Percentiles rank a stretch among this genome's conserved stretches.
Evolutionary conservation across 176 grass and related monocot species (phyloP).

Genomic region (Luzula sylvatica): DNA sequence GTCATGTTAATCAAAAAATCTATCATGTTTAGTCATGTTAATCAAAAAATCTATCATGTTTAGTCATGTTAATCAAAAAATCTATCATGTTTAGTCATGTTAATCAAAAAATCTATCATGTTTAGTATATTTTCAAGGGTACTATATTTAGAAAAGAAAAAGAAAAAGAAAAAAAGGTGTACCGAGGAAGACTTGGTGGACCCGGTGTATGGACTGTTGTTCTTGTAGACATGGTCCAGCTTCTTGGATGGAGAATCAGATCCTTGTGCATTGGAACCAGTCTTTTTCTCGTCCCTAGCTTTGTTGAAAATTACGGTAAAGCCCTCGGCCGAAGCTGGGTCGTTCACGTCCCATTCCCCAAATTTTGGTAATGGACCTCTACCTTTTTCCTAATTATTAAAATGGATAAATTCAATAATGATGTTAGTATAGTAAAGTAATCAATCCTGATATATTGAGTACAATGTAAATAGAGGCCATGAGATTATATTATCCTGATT

Average conservation of each 20-base stretch:
- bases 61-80: background rate
- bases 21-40: too few relatives aligned
- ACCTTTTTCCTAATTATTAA: conserved; percentile 12
- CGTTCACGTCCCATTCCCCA: conserved; percentile 33
- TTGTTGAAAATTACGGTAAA: conserved; percentile 38
- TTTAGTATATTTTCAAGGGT: background rate
- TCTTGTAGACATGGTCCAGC: conserved; percentile 16
- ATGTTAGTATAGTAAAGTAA: too few relatives aligned
- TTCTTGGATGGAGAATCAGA: conserved; percentile 17
- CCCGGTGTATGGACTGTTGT: background rate
- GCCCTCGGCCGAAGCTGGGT: conserved; percentile 29
- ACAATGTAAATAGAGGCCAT: too few relatives aligned
- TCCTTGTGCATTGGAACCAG: conserved; percentile 2
- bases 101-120: background rate
- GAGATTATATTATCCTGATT: too few relatives aligned
- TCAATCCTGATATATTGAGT: too few relatives aligned
- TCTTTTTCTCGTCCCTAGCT: conserved; percentile 35
- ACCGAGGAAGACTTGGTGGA: conserved; percentile 19
- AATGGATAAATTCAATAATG: conserved; percentile 8
- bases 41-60: background rate
- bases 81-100: background rate
- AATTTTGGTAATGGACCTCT: conserved; percentile 29
- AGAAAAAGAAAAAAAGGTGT: conserved; percentile 2
- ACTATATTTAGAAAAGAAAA: background rate
- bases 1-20: background rate